Conservation (phyloP, 2,329 filamentous ascomycete species). For the Colletotrichum sp. region DNA sequence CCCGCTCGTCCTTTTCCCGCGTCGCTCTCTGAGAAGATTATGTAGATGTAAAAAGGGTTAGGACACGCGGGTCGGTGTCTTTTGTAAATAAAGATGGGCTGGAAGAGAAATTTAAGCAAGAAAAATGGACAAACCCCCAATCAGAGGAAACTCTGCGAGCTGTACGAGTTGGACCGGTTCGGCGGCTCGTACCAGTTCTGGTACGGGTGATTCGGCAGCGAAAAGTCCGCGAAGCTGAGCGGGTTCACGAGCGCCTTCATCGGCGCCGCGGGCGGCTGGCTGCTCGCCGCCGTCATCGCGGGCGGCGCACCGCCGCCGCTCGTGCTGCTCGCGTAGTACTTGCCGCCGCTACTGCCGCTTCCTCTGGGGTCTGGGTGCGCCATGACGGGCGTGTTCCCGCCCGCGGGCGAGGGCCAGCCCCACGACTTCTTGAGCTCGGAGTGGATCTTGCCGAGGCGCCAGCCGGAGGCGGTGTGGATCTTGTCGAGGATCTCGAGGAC, state of each 20-base stretch:
- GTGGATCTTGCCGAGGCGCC: slow-evolving; percentile 76
- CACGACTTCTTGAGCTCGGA: slow-evolving; percentile 76
- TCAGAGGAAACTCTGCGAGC: slow-evolving; percentile 16
- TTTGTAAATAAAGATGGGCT: background rate
- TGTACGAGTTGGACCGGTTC: slow-evolving; percentile 41
- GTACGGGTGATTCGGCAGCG: slow-evolving; percentile 79
- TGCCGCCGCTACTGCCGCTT: slow-evolving; percentile 14
- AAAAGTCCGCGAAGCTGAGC: slow-evolving; percentile 77
- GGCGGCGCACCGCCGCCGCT: background rate
- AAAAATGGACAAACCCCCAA: background rate
- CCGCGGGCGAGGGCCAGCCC: slow-evolving; percentile 61
- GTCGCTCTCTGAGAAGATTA: background rate
- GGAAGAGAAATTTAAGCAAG: background rate
- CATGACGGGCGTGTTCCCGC: background rate
- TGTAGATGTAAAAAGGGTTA: background rate
- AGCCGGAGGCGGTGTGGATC: slow-evolving; percentile 78
- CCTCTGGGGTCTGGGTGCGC: background rate
- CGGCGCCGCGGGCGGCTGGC: slow-evolving; percentile 24
- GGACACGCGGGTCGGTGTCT: background rate
- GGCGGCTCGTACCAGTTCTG: slow-evolving; percentile 81
- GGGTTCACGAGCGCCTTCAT: slow-evolving; percentile 65
- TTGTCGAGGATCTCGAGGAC: slow-evolving; percentile 77
- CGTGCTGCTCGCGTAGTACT: background rate
- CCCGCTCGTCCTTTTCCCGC: background rate
- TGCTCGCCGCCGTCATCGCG: slow-evolving; percentile 17